Percentiles rank a stretch among this genome's conserved stretches.
Evolutionary conservation across 768 basidiomycete species (phyloP).

Genomic region (Mycena pura): DNA sequence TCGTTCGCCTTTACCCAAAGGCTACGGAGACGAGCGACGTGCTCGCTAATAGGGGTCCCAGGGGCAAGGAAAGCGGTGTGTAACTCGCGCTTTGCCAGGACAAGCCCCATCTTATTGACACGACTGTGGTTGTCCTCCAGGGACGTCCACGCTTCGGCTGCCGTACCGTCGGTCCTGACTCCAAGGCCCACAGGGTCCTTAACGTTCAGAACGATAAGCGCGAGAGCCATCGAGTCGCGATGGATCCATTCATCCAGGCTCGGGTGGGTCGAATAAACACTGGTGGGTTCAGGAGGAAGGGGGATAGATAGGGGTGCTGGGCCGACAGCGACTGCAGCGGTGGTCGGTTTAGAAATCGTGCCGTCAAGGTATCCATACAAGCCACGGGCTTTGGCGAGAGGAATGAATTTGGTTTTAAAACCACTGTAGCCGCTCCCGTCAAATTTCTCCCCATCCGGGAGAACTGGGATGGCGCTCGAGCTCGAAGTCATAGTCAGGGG

Average conservation of each 20-base stretch:
- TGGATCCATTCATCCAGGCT: constrained; percentile 27
- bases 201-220: neutral
- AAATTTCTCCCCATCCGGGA: constrained; percentile 11
- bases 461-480: no score
- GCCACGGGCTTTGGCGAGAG: constrained; percentile 10
- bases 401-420: neutral
- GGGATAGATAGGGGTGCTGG: neutral
- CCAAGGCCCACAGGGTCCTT: constrained; percentile 34
- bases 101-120: constrained; percentile 17
- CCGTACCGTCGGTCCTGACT: constrained; percentile 27
- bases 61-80: constrained; percentile 12
- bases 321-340: no score
- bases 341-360: neutral
- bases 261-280: constrained; percentile 17
- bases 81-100: constrained; percentile 16
- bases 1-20: constrained; percentile 25
- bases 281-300: constrained; percentile 6
- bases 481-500: no score
- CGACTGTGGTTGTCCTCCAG: constrained; percentile 19
- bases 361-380: neutral
- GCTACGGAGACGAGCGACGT: constrained; percentile 23
- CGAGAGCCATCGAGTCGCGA: constrained; percentile 24
- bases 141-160: constrained; percentile 30
- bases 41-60: constrained; percentile 21
- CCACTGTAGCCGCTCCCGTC: neutral